These are phyloP conservation scores for Aspergillus sp. DNA, from an alignment of 2,329 filamentous ascomycete genomes.

Conservation along the genomic window DNA sequence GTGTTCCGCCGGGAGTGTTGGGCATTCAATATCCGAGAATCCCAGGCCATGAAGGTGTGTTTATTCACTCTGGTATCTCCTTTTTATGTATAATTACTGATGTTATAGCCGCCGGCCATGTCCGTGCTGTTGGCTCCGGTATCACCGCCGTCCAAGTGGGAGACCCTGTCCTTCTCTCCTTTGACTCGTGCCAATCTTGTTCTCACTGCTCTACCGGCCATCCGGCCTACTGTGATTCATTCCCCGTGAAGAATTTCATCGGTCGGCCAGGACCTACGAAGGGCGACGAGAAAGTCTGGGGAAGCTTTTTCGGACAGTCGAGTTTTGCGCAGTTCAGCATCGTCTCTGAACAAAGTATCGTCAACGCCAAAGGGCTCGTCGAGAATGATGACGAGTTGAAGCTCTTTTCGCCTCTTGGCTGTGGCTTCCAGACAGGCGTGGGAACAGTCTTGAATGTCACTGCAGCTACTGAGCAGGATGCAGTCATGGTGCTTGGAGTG, in stretches of 20 bases:
- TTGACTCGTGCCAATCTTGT: slow-evolving; percentile 45
- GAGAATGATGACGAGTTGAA: slow-evolving; percentile 28
- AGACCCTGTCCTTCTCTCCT: slow-evolving; percentile 46
- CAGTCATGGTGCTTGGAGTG: slow-evolving; percentile 40
- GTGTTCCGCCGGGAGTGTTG: slow-evolving; percentile 24
- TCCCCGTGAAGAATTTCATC: slow-evolving; percentile 43
- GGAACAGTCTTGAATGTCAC: slow-evolving; percentile 38
- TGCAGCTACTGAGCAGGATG: slow-evolving; percentile 29
- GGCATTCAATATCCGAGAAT: slow-evolving; percentile 44
- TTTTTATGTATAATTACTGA: not conserved
- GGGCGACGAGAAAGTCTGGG: slow-evolving; percentile 17
- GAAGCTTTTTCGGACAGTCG: slow-evolving; percentile 47
- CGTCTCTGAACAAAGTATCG: slow-evolving; percentile 34
- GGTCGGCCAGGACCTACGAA: too few relatives aligned
- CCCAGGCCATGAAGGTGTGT: slow-evolving; percentile 50
- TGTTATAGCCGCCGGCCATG: slow-evolving; percentile 39
- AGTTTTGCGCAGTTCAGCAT: slow-evolving; percentile 40
- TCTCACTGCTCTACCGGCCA: slow-evolving; percentile 43
- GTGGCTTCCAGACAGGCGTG: slow-evolving; percentile 43
- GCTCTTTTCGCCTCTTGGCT: slow-evolving; percentile 42
- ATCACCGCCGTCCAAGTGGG: slow-evolving; percentile 39
- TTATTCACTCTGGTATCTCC: not conserved
- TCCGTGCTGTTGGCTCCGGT: slow-evolving; percentile 39
- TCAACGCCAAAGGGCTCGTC: slow-evolving; percentile 39
- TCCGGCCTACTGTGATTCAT: slow-evolving; percentile 47